phyloP scores from a whole-genome alignment of 108 stramenopile species.

The Nitzschia sp. region DNA sequence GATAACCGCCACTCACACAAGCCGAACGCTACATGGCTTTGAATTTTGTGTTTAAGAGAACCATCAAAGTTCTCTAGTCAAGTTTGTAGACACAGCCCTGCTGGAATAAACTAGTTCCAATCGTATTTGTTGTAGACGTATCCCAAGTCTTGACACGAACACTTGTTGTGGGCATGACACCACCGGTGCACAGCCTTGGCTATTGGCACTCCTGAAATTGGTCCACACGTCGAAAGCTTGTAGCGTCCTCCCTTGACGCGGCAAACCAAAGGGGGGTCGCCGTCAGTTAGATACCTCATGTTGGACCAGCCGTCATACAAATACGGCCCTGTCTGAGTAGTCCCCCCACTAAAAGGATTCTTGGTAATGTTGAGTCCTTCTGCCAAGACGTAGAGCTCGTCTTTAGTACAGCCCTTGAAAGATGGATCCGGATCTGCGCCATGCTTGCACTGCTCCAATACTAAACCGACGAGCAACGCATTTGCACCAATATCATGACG shows the following conservation, averaged over 20 bases:
- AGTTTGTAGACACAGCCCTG: no score
- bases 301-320: constrained; percentile 11
- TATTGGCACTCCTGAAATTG: constrained; percentile 21
- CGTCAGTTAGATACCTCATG: constrained; percentile 8
- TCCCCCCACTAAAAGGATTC: constrained; percentile 53
- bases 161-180: constrained; percentile 32
- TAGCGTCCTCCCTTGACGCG: constrained; percentile 30
- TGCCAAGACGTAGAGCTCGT: constrained; percentile 52
- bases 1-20: no score
- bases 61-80: no score
- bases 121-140: not conserved
- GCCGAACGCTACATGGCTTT: no score
- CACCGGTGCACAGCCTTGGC: constrained; percentile 34
- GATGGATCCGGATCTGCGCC: not conserved
- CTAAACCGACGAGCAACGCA: constrained; percentile 56
- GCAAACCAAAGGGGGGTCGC: constrained; percentile 59
- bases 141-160: constrained; percentile 16
- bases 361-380: constrained; percentile 58
- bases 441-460: constrained; percentile 29
- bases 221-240: constrained; percentile 20
- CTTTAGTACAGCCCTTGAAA: constrained; percentile 38
- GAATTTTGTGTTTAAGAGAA: no score
- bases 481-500: constrained; percentile 36
- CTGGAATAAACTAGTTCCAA: no score
- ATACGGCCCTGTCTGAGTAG: constrained; percentile 11